Conservation (phyloP, 129 eudicot species). For the Artemisia argyi region DNA sequence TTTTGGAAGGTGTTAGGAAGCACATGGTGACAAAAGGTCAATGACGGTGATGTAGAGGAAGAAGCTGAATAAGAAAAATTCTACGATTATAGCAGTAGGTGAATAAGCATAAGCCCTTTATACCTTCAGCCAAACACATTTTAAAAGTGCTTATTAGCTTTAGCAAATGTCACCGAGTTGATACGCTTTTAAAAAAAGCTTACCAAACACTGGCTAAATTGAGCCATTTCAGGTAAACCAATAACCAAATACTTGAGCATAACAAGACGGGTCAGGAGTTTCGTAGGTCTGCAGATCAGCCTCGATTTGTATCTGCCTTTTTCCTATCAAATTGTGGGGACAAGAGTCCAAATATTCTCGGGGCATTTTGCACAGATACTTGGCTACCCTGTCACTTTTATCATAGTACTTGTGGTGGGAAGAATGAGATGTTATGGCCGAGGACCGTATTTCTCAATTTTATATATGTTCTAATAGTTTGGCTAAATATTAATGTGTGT, state of each 20-base stretch:
- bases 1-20: too few species aligned
- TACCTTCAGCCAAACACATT: too few species aligned
- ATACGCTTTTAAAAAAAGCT: too few species aligned
- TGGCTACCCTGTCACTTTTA: constrained; percentile 92
- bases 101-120: too few species aligned
- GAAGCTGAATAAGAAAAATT: too few species aligned
- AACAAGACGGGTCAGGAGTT: constrained; percentile 82
- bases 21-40: too few species aligned
- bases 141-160: too few species aligned
- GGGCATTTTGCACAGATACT: constrained; percentile 95
- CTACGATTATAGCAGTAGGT: too few species aligned
- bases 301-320: constrained; percentile 92
- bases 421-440: constrained; percentile 93
- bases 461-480: background rate
- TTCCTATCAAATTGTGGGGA: constrained; percentile 96
- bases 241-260: constrained; percentile 64
- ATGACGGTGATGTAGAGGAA: too few species aligned
- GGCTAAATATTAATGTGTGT: constrained; percentile 13
- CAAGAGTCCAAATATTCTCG: constrained; percentile 96
- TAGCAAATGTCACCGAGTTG: too few species aligned
- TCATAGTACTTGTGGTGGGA: constrained; percentile 95
- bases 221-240: constrained; percentile 57
- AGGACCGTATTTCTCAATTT: constrained; percentile 51
- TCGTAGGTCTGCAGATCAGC: constrained; percentile 64
- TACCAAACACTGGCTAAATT: too few species aligned